Evolutionary conservation across 306 rosid species (phyloP).

Genomic region (Carpinus fangiana): DNA sequence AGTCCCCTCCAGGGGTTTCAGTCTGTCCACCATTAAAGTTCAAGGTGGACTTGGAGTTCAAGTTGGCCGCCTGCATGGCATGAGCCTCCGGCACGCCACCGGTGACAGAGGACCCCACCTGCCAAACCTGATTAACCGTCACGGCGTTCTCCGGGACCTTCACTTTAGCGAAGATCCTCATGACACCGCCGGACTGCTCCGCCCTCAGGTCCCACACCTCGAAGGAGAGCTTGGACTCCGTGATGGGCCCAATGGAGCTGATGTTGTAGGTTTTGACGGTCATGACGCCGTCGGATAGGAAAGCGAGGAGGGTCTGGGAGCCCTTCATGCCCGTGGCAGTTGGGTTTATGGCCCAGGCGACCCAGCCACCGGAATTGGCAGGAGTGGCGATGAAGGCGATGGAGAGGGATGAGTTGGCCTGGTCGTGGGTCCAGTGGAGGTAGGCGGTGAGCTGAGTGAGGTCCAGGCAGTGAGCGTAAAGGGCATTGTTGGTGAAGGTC

Average conservation of each 20-base stretch:
- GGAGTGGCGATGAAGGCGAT: conserved; percentile 57
- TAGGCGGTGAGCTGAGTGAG: conserved; percentile 53
- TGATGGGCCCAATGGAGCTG: conserved; percentile 6
- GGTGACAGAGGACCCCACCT: conserved; percentile 43
- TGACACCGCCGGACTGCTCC: conserved; percentile 16
- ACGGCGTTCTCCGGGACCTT: conserved; percentile 24
- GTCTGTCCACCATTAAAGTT: conserved; percentile 34
- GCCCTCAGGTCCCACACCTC: conserved; percentile 48
- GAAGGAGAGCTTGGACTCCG: conserved; percentile 40
- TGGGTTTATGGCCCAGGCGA: conserved; percentile 79
- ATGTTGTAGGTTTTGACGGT: conserved; percentile 41
- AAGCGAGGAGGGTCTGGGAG: conserved; percentile 55
- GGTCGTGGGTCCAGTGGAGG: conserved; percentile 62
- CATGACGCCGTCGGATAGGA: conserved; percentile 18
- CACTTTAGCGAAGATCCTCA: conserved; percentile 34
- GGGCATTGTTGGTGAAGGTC: conserved; percentile 34
- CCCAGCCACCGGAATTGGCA: conserved; percentile 46
- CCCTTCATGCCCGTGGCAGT: conserved; percentile 56
- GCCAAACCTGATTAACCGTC: conserved; percentile 50
- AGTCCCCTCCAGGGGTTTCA: conserved; percentile 24
- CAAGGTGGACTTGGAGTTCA: neutral
- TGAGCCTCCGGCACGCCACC: neutral
- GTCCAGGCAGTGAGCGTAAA: conserved; percentile 52
- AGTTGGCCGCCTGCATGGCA: neutral
- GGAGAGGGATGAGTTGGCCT: conserved; percentile 57